Conservation (phyloP, 2,329 filamentous ascomycete genomes). For the Microdochium nivale region DNA sequence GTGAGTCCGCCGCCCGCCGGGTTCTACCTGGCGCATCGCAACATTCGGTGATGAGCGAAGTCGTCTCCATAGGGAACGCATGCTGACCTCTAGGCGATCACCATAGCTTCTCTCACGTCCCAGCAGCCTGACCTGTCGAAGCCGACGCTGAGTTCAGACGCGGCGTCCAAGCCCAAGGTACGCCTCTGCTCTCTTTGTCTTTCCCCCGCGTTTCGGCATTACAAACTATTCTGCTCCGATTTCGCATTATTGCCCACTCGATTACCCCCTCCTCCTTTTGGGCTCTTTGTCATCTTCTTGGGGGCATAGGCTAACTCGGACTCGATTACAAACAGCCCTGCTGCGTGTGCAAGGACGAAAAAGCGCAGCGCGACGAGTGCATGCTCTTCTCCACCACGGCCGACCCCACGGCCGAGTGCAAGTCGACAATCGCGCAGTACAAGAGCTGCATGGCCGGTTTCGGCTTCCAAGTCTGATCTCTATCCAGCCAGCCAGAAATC, state of each 20-base stretch:
- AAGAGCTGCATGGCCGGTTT: slow-evolving; percentile 87
- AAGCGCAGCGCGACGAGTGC: slow-evolving; percentile 87
- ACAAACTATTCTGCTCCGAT: too few species aligned
- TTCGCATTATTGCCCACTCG: too few species aligned
- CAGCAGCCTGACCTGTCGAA: slow-evolving; percentile 13
- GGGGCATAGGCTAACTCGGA: slow-evolving; percentile 4
- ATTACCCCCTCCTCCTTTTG: too few species aligned
- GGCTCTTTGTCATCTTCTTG: too few species aligned
- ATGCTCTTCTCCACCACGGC: slow-evolving; percentile 91
- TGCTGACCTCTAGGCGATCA: not conserved
- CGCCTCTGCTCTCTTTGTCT: not conserved
- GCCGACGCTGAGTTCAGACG: slow-evolving; percentile 8
- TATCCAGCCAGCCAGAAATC: too few species aligned
- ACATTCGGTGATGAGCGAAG: too few species aligned
- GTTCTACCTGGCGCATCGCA: slow-evolving; percentile 4
- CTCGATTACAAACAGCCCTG: slow-evolving; percentile 58
- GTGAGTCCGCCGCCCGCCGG: not conserved
- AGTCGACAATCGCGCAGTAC: slow-evolving; percentile 75
- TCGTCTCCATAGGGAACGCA: too few species aligned
- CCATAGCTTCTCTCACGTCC: slow-evolving; percentile 16
- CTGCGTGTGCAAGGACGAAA: slow-evolving; percentile 96
- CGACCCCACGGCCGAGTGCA: slow-evolving; percentile 78
- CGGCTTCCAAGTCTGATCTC: slow-evolving; percentile 72
- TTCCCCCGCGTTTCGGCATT: too few species aligned
- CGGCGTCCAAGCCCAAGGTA: slow-evolving; percentile 23